phyloP scores from a whole-genome alignment of 2,329 filamentous ascomycete species.

The Epichloe gansuensis region DNA sequence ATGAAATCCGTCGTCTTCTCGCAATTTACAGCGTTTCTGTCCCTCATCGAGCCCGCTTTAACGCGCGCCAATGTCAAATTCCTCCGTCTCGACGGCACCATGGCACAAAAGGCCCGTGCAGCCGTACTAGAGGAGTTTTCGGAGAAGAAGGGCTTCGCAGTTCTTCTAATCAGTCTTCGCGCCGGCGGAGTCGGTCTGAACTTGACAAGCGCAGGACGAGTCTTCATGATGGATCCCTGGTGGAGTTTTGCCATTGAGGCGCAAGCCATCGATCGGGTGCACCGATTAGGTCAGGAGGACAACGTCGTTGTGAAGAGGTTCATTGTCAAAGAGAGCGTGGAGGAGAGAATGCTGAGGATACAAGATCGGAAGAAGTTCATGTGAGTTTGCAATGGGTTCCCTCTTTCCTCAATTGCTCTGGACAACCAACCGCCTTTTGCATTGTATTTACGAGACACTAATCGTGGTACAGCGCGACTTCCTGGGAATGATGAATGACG shows the following conservation, averaged over 20 bases:
- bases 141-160: slow-evolving; percentile 45
- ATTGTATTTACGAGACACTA: too few species aligned
- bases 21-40: slow-evolving; percentile 93
- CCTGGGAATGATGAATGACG: slow-evolving; percentile 90
- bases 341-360: slow-evolving; percentile 85
- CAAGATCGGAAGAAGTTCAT: slow-evolving; percentile 96
- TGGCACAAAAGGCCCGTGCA: slow-evolving; percentile 75
- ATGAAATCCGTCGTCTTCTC: slow-evolving; percentile 91
- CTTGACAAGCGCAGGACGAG: slow-evolving; percentile 73
- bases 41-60: slow-evolving; percentile 77
- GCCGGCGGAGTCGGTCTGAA: slow-evolving; percentile 93
- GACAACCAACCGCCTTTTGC: too few species aligned
- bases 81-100: slow-evolving; percentile 83
- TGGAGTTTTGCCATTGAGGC: slow-evolving; percentile 97
- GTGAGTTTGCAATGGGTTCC: slow-evolving; percentile 38
- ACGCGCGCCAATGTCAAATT: slow-evolving; percentile 58
- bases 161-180: slow-evolving; percentile 73
- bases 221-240: slow-evolving; percentile 99
- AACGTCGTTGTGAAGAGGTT: slow-evolving; percentile 83
- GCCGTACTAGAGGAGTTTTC: slow-evolving; percentile 66
- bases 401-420: not conserved
- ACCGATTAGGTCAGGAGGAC: slow-evolving; percentile 85
- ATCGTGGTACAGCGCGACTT: slow-evolving; percentile 57
- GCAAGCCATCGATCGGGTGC: slow-evolving; percentile 93
- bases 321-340: slow-evolving; percentile 80